Conservation (phyloP, 176 grass and related monocot genomes). For the Olyra latifolia region DNA sequence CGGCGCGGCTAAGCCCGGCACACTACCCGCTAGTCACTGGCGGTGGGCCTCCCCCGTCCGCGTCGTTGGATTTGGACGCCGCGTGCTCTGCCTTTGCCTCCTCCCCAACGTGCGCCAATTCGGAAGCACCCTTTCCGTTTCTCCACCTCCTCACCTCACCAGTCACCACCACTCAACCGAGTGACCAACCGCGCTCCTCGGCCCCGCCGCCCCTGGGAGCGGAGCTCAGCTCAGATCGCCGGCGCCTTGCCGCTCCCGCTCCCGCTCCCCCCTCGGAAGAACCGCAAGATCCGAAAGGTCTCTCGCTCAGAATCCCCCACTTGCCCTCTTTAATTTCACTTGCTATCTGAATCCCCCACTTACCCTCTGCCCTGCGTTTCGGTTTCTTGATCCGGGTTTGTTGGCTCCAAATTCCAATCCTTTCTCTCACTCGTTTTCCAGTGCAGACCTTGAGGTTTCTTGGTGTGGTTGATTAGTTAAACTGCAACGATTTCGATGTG, state of each 20-base stretch:
- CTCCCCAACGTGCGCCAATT: constrained; percentile 28
- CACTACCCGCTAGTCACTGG: background rate
- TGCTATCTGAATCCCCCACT: background rate
- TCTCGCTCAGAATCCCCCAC: background rate
- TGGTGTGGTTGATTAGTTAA: background rate
- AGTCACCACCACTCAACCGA: background rate
- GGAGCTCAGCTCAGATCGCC: constrained; percentile 5
- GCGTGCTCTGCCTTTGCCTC: background rate
- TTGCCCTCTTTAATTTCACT: background rate
- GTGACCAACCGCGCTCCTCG: constrained; percentile 17
- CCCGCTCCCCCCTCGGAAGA: background rate
- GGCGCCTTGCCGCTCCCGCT: background rate
- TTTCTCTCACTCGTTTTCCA: background rate
- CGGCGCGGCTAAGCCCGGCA: background rate
- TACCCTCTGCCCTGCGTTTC: background rate
- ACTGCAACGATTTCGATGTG: background rate
- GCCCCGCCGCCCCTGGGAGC: background rate
- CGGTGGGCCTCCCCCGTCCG: constrained; percentile 12
- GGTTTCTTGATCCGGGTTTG: background rate
- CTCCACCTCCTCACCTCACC: background rate
- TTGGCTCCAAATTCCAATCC: too few species aligned
- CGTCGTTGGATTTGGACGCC: background rate
- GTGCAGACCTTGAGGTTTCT: background rate
- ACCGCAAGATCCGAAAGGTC: background rate
- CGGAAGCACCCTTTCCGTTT: background rate